Evolutionary conservation across 2,329 filamentous ascomycete species (phyloP).

Genomic region (Tricladium varicosporioides): DNA sequence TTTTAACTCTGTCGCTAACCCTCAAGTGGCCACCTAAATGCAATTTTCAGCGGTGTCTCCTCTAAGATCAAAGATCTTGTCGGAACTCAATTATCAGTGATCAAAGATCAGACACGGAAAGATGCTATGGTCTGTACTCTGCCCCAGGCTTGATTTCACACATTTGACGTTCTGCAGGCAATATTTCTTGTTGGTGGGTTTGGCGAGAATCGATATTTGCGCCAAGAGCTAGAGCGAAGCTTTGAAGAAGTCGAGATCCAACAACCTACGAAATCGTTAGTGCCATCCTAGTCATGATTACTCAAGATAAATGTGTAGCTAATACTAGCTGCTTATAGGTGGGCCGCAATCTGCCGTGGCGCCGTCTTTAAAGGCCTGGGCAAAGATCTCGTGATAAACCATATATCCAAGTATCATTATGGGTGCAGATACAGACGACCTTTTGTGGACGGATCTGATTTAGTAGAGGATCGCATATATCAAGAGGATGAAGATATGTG

Average conservation of each 20-base stretch:
- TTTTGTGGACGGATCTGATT: background rate
- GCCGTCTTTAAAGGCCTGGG: constrained; percentile 2
- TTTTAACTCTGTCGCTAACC: too few species aligned
- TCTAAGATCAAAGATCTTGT: constrained; percentile 5
- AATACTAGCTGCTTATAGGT: too few species aligned
- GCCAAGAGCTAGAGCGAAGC: background rate
- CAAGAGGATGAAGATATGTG: background rate
- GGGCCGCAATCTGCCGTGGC: constrained; percentile 7
- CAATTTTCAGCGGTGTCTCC: constrained; percentile 5
- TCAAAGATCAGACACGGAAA: too few species aligned
- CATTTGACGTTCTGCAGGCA: too few species aligned
- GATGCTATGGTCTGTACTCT: too few species aligned
- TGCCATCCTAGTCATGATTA: too few species aligned
- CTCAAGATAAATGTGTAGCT: too few species aligned
- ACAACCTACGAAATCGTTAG: background rate
- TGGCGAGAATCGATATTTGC: background rate
- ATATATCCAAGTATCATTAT: constrained; percentile 5
- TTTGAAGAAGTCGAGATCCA: background rate
- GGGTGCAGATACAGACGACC: background rate
- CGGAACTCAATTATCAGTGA: background rate
- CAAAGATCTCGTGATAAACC: background rate
- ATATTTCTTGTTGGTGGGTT: background rate
- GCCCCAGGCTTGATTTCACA: too few species aligned
- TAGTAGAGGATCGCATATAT: background rate
- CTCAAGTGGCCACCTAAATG: background rate